These are phyloP conservation scores for Tuber brumale DNA, from an alignment of 495 filamentous ascomycete genomes.

Conservation along the genomic window DNA sequence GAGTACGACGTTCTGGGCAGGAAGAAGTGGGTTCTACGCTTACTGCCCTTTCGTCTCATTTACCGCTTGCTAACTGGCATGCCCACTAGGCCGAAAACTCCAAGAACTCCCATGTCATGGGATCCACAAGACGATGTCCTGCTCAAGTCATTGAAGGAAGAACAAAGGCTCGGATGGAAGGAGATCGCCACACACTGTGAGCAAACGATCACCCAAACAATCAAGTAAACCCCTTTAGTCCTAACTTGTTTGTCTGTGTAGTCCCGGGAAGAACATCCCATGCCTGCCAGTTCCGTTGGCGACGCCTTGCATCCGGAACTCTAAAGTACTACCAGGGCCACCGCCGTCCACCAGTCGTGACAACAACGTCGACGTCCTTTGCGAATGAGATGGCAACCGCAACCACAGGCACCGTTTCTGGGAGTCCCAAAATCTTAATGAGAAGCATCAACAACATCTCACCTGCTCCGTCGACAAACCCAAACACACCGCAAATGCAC, in stretches of 20 bases:
- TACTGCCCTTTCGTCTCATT: neutral
- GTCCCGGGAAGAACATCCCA: conserved; percentile 41
- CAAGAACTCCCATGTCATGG: conserved; percentile 42
- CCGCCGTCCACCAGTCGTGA: conserved; percentile 41
- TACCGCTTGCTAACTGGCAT: conserved; percentile 16
- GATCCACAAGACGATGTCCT: conserved; percentile 41
- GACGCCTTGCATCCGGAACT: conserved; percentile 41
- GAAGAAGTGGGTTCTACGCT: conserved; percentile 35
- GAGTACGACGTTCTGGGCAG: conserved; percentile 42
- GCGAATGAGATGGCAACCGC: conserved; percentile 42
- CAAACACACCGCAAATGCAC: conserved; percentile 36
- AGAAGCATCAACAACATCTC: conserved; percentile 35
- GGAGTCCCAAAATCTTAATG: conserved; percentile 38
- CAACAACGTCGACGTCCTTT: conserved; percentile 41
- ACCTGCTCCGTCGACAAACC: conserved; percentile 35
- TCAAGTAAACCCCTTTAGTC: conserved; percentile 19
- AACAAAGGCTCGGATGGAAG: conserved; percentile 42
- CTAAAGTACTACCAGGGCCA: conserved; percentile 43
- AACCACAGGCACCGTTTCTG: conserved; percentile 30
- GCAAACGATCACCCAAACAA: conserved; percentile 4
- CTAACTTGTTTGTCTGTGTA: conserved; percentile 16
- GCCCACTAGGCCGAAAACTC: conserved; percentile 39
- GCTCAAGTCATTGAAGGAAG: conserved; percentile 42
- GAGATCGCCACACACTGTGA: conserved; percentile 43
- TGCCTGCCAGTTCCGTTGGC: conserved; percentile 42